Percentiles rank a stretch among this genome's conserved stretches.
These are phyloP conservation scores for Phialocephala sp. DNA, from an alignment of 2,329 filamentous ascomycete genomes.

Conservation along the genomic window DNA sequence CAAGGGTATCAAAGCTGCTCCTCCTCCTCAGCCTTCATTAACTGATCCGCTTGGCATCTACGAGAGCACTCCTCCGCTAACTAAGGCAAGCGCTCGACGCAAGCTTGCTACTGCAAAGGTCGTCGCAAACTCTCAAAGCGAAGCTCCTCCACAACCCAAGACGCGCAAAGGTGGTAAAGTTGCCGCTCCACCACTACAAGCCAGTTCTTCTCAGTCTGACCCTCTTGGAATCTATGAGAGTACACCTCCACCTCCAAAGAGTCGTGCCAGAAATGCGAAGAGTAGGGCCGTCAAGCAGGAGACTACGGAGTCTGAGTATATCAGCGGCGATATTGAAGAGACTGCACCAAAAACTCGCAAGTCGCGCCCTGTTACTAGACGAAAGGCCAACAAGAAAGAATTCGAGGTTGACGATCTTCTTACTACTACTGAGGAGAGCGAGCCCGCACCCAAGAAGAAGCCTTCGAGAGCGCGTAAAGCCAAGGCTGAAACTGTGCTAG, in stretches of 20 bases:
- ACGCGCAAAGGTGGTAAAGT: conserved; percentile 16
- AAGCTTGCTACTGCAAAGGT: neutral
- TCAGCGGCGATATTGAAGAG: conserved; percentile 32
- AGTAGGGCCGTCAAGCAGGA: conserved; percentile 20
- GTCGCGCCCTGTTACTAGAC: neutral
- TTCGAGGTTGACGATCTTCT: neutral
- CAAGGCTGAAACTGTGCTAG: neutral
- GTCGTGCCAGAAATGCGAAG: conserved; percentile 1
- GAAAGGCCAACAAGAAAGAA: neutral
- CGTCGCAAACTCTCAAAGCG: conserved; percentile 1
- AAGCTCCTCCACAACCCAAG: conserved; percentile 6
- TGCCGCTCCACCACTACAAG: conserved; percentile 56
- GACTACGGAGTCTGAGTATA: conserved; percentile 22
- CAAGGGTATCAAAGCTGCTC: conserved; percentile 17
- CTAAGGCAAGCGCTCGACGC: conserved; percentile 14
- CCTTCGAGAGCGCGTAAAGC: neutral
- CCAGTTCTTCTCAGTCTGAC: neutral
- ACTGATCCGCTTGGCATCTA: neutral
- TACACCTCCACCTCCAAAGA: conserved; percentile 4
- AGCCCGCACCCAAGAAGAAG: neutral
- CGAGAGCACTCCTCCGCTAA: conserved; percentile 6
- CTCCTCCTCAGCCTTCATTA: neutral
- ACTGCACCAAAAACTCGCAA: conserved; percentile 2
- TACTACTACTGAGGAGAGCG: neutral
- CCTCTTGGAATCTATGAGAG: neutral